Conservation (phyloP, 768 basidiomycete species). For the Collybiopsis luxurians region DNA sequence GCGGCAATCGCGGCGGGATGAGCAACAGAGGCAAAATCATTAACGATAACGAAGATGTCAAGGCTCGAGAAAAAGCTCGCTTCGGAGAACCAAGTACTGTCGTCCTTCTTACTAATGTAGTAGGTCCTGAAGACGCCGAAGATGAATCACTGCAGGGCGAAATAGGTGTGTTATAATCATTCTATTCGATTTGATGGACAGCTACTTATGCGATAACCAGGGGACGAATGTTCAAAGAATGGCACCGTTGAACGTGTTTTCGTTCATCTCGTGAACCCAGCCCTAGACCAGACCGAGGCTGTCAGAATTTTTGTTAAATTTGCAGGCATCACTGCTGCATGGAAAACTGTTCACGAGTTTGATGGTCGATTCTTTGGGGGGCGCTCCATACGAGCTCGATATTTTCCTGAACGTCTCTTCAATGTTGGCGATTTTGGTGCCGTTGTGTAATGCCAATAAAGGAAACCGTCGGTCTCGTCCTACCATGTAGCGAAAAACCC, state of each 20-base stretch:
- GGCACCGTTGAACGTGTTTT: constrained; percentile 91
- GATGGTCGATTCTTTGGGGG: constrained; percentile 95
- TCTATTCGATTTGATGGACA: too few species aligned
- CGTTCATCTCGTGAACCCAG: constrained; percentile 73
- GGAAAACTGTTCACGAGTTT: constrained; percentile 92
- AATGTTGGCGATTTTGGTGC: neutral
- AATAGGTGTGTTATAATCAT: constrained; percentile 74
- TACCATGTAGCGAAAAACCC: too few species aligned
- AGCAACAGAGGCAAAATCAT: constrained; percentile 86
- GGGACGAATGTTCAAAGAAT: constrained; percentile 89
- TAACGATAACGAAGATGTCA: constrained; percentile 85
- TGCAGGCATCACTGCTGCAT: constrained; percentile 88
- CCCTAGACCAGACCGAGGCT: constrained; percentile 65
- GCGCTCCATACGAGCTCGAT: constrained; percentile 74
- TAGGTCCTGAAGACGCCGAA: constrained; percentile 76
- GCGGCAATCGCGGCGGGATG: constrained; percentile 25
- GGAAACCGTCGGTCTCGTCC: too few species aligned
- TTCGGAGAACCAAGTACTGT: constrained; percentile 92
- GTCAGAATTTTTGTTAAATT: constrained; percentile 92
- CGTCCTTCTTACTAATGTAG: constrained; percentile 89
- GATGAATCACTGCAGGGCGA: constrained; percentile 85
- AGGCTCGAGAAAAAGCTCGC: constrained; percentile 72
- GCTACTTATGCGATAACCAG: constrained; percentile 32
- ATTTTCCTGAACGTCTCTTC: constrained; percentile 67
- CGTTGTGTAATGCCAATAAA: too few species aligned